These are phyloP conservation scores for Madurella mycetomatis DNA, from an alignment of 2,329 filamentous ascomycete species.

Conservation along the genomic window DNA sequence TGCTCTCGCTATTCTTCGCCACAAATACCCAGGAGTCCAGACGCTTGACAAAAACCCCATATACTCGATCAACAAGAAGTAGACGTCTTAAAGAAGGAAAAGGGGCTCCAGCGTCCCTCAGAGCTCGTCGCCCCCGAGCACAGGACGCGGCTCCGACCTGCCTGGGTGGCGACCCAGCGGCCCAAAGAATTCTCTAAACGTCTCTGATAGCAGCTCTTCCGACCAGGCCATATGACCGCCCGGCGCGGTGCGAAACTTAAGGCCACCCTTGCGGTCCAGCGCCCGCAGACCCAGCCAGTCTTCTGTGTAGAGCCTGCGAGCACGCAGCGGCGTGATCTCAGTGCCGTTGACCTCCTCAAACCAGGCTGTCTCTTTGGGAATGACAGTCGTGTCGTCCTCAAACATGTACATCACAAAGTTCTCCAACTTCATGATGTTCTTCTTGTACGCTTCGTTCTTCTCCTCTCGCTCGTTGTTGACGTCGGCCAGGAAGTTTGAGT, in stretches of 20 bases:
- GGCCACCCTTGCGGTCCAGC: slow-evolving; percentile 72
- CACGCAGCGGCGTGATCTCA: slow-evolving; percentile 61
- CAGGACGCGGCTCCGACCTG: slow-evolving; percentile 13
- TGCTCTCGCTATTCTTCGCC: neutral
- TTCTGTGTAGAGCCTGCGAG: slow-evolving; percentile 72
- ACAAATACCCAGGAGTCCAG: slow-evolving; percentile 1
- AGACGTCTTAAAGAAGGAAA: neutral
- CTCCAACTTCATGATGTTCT: slow-evolving; percentile 64
- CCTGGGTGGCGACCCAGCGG: slow-evolving; percentile 37
- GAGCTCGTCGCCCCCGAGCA: slow-evolving; percentile 15
- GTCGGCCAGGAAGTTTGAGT: slow-evolving; percentile 87
- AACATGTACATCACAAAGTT: slow-evolving; percentile 90
- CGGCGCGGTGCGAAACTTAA: slow-evolving; percentile 68
- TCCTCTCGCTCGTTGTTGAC: slow-evolving; percentile 83
- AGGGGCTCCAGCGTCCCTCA: slow-evolving; percentile 6
- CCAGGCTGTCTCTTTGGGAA: slow-evolving; percentile 88
- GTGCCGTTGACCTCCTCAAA: slow-evolving; percentile 81
- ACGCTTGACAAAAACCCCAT: neutral
- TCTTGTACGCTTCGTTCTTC: slow-evolving; percentile 72
- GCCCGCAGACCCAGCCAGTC: slow-evolving; percentile 87
- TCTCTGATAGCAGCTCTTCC: slow-evolving; percentile 59
- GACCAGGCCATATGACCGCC: slow-evolving; percentile 81
- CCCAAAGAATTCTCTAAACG: slow-evolving; percentile 65
- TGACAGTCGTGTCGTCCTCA: slow-evolving; percentile 75
- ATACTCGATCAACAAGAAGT: neutral